These are phyloP conservation scores for Hydrangea macrophylla DNA, from an alignment of 148 eudicot genomes.

Conservation along the genomic window DNA sequence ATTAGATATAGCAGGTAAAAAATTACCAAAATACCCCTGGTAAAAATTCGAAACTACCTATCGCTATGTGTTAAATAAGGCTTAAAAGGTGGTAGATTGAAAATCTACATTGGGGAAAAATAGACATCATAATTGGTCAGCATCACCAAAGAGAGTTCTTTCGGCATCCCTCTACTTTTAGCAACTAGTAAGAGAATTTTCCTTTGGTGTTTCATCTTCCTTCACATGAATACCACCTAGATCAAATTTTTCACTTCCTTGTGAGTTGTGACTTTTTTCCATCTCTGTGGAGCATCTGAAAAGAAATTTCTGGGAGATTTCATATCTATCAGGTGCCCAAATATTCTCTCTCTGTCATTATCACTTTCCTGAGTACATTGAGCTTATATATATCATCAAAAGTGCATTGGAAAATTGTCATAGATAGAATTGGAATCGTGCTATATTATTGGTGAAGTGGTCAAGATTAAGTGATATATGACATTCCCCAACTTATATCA, in stretches of 20 bases:
- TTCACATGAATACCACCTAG: not conserved
- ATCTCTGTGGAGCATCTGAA: not conserved
- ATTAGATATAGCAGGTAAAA: too few species aligned
- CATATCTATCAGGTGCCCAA: not conserved
- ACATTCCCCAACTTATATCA: constrained; percentile 2
- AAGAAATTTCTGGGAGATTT: not conserved
- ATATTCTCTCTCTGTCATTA: not conserved
- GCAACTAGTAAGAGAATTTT: not conserved
- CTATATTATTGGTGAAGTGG: not conserved
- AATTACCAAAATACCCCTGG: too few species aligned
- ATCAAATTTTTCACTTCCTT: not conserved
- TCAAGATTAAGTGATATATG: constrained; percentile 4
- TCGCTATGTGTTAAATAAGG: not conserved
- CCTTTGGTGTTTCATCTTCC: not conserved
- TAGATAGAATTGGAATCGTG: not conserved
- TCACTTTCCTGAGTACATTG: not conserved
- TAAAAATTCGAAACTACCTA: not conserved
- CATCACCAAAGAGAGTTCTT: constrained; percentile 12
- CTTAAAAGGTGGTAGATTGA: not conserved
- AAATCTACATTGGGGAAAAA: constrained; percentile 11
- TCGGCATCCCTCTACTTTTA: constrained; percentile 14
- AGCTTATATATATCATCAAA: not conserved
- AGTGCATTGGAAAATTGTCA: not conserved
- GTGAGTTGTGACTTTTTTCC: not conserved
- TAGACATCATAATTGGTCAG: constrained; percentile 13